A percentile compares a stretch with the other conserved stretches of the same genome.
Conservation (phyloP, 768 basidiomycete genomes). For the Pulveroboletus sp. region DNA sequence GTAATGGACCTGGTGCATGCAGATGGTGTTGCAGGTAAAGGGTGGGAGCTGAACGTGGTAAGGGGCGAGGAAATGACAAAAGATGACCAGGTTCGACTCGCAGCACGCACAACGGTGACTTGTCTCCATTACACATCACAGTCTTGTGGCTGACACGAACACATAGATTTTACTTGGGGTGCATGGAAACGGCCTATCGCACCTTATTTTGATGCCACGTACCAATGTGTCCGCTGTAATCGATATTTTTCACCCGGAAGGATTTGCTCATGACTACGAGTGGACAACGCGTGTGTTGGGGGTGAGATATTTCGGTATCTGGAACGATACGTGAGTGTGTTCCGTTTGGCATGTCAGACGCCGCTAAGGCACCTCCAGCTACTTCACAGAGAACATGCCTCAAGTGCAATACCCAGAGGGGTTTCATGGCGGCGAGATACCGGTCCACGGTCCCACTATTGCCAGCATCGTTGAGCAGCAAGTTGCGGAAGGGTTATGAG, state of each 20-base stretch:
- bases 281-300: too few species aligned
- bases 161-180: conserved; percentile 63
- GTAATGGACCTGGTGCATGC: conserved; percentile 1
- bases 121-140: neutral
- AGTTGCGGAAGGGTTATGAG: conserved; percentile 32
- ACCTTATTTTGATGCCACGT: conserved; percentile 79
- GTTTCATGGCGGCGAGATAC: conserved; percentile 65
- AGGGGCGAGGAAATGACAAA: conserved; percentile 62
- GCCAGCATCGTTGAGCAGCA: conserved; percentile 71
- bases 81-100: conserved; percentile 68
- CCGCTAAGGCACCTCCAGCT: conserved; percentile 10
- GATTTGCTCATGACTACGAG: too few species aligned
- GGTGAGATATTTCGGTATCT: too few species aligned
- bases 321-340: conserved; percentile 58
- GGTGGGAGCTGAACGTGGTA: conserved; percentile 60
- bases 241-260: conserved; percentile 42
- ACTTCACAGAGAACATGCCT: conserved; percentile 37
- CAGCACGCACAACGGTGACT: conserved; percentile 66
- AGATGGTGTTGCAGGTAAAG: conserved; percentile 10
- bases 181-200: conserved; percentile 79
- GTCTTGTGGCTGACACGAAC: neutral
- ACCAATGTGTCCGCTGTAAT: conserved; percentile 76
- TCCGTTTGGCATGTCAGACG: neutral
- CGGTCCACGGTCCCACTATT: conserved; percentile 60
- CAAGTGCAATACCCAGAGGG: conserved; percentile 70